Base-by-base conservation (phyloP, 108 stramenopile genomes). In the Licmophora abbreviata region DNA sequence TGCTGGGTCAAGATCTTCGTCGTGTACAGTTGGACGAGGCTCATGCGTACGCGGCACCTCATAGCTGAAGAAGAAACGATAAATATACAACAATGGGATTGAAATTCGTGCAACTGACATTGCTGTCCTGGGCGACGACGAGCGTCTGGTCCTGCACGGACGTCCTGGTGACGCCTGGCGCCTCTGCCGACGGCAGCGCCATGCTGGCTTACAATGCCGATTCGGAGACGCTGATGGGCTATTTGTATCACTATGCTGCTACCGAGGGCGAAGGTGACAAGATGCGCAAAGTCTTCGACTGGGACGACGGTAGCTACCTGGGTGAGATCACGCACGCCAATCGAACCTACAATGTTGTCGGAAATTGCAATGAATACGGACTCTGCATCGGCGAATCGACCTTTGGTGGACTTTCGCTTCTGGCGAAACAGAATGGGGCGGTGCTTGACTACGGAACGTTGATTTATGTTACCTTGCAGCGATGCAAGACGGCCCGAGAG, bases 351-450 rank as follows among this genome's bases (percentile, higher is more conserved):
- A 81, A 87, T 51, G 85, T 87, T 17, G 58, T 87, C 24, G 79
- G 79, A 1, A 87, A 87, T 48, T 48, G 52, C 20, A 87, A 87
- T 59, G 79, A 87, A 51, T 51, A 59, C 17, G 85, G 85, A 6
- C 22, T 87, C 10, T 65, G 64, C 34, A 87, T 87, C 64, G 80
- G 75, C 9, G 85, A 87, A 67, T 76, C 85, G 9, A 87, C 85
- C 15, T 82, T 74, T 68, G 85, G 85, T 26, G 85, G 85, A 2
- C 36, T 79, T n/a, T 64, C 53, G 6, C 12, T 48, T 4, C 52
- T 86, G 18, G 41, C 63, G 1, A 45, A 47, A 3, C 74, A 73
- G 44, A 56, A 48, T 12, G 74, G 56, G 20, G 63, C 72, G 17
- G 75, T 68, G 1, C 31, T 87, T 3, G 85, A 87, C 61, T 87